These are phyloP conservation scores for Fusarium avenaceum DNA, from an alignment of 2,329 filamentous ascomycete genomes.

Conservation along the genomic window DNA sequence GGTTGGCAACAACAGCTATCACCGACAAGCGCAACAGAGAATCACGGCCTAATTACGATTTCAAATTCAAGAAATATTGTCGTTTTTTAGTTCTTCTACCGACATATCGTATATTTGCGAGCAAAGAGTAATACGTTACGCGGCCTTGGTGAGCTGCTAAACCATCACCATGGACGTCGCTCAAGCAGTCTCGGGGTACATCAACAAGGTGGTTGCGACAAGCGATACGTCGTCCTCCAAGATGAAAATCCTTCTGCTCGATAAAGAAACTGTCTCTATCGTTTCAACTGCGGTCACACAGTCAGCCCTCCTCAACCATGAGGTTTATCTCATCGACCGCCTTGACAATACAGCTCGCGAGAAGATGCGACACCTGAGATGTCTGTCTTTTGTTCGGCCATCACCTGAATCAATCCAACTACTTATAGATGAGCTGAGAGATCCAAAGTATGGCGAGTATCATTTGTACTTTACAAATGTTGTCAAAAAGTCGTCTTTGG, in stretches of 20 bases:
- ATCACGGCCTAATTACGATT: background rate
- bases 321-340: conserved; percentile 97
- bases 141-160: conserved; percentile 34
- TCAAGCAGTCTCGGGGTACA: conserved; percentile 92
- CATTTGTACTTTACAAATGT: conserved; percentile 98
- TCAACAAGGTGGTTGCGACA: conserved; percentile 90
- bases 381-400: conserved; percentile 91
- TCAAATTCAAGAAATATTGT: background rate
- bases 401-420: conserved; percentile 93
- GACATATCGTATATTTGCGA: background rate
- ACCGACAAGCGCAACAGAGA: conserved; percentile 10
- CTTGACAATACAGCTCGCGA: conserved; percentile 90
- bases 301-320: conserved; percentile 92
- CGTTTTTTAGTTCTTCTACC: too few relatives aligned
- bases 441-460: conserved; percentile 98
- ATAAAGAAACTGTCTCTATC: conserved; percentile 93
- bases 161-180: conserved; percentile 86
- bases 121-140: conserved; percentile 13
- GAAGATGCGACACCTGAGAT: conserved; percentile 97
- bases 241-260: conserved; percentile 97
- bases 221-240: conserved; percentile 81
- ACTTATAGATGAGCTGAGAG: conserved; percentile 93
- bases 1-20: conserved; percentile 21
- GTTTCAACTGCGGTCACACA: conserved; percentile 96
- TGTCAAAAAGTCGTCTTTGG: conserved; percentile 94